These are phyloP conservation scores for Arthrobotrys iridis DNA, from an alignment of 2,329 filamentous ascomycete species.

Conservation along the genomic window DNA sequence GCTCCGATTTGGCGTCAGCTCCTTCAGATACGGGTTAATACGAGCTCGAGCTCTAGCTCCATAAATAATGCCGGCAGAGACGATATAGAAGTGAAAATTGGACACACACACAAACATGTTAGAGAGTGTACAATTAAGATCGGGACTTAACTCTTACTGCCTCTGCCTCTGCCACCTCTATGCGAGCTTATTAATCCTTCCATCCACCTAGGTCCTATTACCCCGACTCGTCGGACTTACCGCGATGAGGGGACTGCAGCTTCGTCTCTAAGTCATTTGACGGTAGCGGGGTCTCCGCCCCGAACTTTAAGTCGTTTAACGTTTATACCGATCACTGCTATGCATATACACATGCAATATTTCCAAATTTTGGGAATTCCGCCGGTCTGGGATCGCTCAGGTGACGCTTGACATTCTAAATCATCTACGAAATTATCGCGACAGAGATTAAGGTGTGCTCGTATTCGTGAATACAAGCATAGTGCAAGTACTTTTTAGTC, in stretches of 20 bases:
- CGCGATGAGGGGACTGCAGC: not conserved
- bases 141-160: too few relatives aligned
- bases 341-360: conserved; percentile 7
- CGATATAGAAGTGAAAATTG: too few relatives aligned
- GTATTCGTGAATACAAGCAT: conserved; percentile 3
- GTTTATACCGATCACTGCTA: not conserved
- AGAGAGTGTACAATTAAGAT: too few relatives aligned
- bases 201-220: not conserved
- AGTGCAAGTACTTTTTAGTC: not conserved
- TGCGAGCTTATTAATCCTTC: not conserved
- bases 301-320: not conserved
- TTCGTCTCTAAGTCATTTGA: not conserved
- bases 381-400: not conserved
- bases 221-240: not conserved
- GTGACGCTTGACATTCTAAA: not conserved
- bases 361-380: conserved; percentile 8
- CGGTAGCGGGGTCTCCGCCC: not conserved
- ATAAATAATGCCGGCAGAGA: too few relatives aligned
- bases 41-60: too few relatives aligned
- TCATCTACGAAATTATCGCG: not conserved
- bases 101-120: too few relatives aligned
- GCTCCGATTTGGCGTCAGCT: too few relatives aligned
- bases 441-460: not conserved
- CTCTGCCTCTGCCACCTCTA: not conserved
- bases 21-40: too few relatives aligned